A percentile compares a stretch with the other conserved stretches of the same genome.
Conservation (phyloP, 768 basidiomycete species). For the Boletus pseudopeckii region DNA sequence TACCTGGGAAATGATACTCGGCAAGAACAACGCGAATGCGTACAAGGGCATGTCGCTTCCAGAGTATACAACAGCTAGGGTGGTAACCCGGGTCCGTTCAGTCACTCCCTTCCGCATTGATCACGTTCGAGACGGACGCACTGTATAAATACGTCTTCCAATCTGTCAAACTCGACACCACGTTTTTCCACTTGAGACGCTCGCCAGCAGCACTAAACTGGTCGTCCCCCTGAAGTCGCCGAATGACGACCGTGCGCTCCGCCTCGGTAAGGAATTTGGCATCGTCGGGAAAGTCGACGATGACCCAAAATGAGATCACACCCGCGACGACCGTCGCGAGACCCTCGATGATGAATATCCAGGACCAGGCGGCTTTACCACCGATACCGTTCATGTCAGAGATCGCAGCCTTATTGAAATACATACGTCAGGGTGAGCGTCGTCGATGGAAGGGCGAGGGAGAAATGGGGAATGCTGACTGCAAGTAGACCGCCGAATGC, state of each 20-base stretch:
- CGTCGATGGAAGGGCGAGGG: not conserved
- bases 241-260: conserved; percentile 64
- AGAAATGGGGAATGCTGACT: conserved; percentile 32
- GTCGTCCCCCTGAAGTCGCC: conserved; percentile 61
- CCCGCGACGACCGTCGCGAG: conserved; percentile 67
- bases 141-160: conserved; percentile 66
- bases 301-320: conserved; percentile 64
- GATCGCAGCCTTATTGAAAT: conserved; percentile 47
- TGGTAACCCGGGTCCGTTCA: not conserved
- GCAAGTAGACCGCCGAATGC: conserved; percentile 78
- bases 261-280: conserved; percentile 73
- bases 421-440: not conserved
- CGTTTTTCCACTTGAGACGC: conserved; percentile 52
- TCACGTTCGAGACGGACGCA: not conserved
- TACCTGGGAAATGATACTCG: conserved; percentile 72
- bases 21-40: conserved; percentile 74
- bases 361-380: conserved; percentile 62
- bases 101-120: not conserved
- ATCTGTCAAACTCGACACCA: conserved; percentile 57
- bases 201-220: conserved; percentile 76
- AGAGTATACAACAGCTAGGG: conserved; percentile 51
- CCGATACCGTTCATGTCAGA: conserved; percentile 70
- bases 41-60: conserved; percentile 67
- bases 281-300: conserved; percentile 81
- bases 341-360: conserved; percentile 79